Percentiles rank a stretch among this genome's conserved stretches.
These are phyloP conservation scores for Globisporangium acanthophoron DNA, from an alignment of 352 stramenopile genomes.

Conservation along the genomic window DNA sequence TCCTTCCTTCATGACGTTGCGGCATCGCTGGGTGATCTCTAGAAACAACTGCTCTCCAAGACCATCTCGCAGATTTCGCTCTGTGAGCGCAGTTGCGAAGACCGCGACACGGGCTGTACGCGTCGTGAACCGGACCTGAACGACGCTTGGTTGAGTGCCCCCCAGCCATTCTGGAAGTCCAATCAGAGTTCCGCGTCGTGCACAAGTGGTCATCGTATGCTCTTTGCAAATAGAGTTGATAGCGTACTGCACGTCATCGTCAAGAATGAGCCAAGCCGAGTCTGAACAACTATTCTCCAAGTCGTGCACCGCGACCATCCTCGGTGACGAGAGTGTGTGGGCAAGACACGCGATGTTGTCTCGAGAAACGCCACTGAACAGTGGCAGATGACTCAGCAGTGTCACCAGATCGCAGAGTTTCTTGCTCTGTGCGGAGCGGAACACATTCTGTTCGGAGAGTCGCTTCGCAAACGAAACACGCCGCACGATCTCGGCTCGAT, in stretches of 20 bases:
- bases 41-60: too few relatives aligned
- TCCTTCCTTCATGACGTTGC: too few relatives aligned
- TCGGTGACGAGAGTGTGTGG: not conserved
- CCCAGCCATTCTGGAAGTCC: too few relatives aligned
- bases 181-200: too few relatives aligned
- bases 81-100: too few relatives aligned
- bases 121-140: too few relatives aligned
- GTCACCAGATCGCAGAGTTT: conserved; percentile 9
- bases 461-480: conserved; percentile 23
- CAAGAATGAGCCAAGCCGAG: not conserved
- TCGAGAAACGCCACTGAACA: conserved; percentile 7
- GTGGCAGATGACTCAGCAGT: not conserved
- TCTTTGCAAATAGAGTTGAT: not conserved
- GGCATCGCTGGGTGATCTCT: too few relatives aligned
- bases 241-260: not conserved
- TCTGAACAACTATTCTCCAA: not conserved
- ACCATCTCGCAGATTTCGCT: too few relatives aligned
- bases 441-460: conserved; percentile 11
- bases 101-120: too few relatives aligned
- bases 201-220: too few relatives aligned
- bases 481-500: conserved; percentile 28
- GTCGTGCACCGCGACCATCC: not conserved
- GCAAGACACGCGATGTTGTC: conserved; percentile 11
- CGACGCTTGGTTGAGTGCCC: too few relatives aligned
- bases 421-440: conserved; percentile 8